These are phyloP conservation scores for Sesbania bispinosa DNA, from an alignment of 306 rosid species.

Conservation along the genomic window DNA sequence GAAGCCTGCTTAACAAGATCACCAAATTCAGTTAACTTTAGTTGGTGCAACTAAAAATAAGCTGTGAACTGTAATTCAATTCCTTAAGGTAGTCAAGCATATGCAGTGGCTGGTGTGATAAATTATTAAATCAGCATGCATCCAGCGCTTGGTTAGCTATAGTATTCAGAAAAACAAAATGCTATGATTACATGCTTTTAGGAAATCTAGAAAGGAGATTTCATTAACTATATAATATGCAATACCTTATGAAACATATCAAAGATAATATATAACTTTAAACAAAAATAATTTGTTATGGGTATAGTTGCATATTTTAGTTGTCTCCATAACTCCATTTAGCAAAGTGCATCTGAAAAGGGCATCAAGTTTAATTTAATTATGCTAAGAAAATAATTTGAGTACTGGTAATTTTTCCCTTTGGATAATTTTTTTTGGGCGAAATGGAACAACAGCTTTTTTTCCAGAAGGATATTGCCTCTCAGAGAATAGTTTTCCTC, in stretches of 20 bases:
- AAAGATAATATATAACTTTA: neutral
- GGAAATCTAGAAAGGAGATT: neutral
- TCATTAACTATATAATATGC: neutral
- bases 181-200: neutral
- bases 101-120: neutral
- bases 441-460: neutral
- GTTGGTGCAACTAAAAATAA: neutral
- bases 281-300: neutral
- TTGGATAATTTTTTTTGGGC: neutral
- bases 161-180: slow-evolving; percentile 1
- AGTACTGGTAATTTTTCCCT: neutral
- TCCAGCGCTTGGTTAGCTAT: neutral
- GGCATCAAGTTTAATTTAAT: slow-evolving; percentile 16
- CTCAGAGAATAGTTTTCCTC: neutral
- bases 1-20: slow-evolving; percentile 2
- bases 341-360: neutral
- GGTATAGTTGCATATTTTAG: too few species aligned
- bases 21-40: slow-evolving; percentile 15
- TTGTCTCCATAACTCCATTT: neutral
- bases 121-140: neutral
- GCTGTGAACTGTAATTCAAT: neutral
- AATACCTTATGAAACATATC: neutral
- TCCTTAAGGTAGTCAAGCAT: neutral
- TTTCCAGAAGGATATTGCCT: neutral
- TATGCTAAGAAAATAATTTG: neutral